These are phyloP conservation scores for Apophysomyces ossiformis DNA, from an alignment of 371 early-diverging fungal species.

Conservation along the genomic window DNA sequence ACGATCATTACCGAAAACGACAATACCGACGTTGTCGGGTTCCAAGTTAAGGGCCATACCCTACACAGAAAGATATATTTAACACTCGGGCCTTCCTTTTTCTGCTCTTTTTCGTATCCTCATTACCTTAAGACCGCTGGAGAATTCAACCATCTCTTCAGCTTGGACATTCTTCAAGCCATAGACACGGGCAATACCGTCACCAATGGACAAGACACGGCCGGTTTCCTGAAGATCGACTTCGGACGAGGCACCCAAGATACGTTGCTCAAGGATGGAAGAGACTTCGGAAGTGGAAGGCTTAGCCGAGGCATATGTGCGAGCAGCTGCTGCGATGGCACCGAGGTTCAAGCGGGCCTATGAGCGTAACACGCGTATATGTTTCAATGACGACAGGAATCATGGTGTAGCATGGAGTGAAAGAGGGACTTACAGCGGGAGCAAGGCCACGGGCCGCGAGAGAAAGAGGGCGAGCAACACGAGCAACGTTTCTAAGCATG, in stretches of 20 bases:
- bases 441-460: slow-evolving; percentile 47
- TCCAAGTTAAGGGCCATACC: slow-evolving; percentile 98
- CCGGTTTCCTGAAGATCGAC: slow-evolving; percentile 95
- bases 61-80: slow-evolving; percentile 40
- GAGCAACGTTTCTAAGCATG: slow-evolving; percentile 60
- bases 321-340: slow-evolving; percentile 54
- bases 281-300: slow-evolving; percentile 82
- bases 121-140: slow-evolving; percentile 87
- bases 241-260: slow-evolving; percentile 77
- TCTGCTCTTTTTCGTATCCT: neutral
- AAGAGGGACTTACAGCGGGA: slow-evolving; percentile 48
- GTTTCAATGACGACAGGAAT: slow-evolving; percentile 1
- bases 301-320: slow-evolving; percentile 51
- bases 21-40: slow-evolving; percentile 98
- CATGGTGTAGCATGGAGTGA: neutral
- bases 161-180: slow-evolving; percentile 95
- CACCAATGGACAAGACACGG: slow-evolving; percentile 96
- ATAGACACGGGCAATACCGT: slow-evolving; percentile 98
- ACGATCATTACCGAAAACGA: slow-evolving; percentile 98
- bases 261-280: slow-evolving; percentile 90
- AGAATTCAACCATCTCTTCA: slow-evolving; percentile 99
- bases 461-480: slow-evolving; percentile 52
- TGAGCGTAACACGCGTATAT: neutral
- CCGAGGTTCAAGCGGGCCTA: slow-evolving; percentile 65
- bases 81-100: neutral